Conservation (phyloP, 371 early-diverging fungal genomes). For the Gilbertella persicaria region DNA sequence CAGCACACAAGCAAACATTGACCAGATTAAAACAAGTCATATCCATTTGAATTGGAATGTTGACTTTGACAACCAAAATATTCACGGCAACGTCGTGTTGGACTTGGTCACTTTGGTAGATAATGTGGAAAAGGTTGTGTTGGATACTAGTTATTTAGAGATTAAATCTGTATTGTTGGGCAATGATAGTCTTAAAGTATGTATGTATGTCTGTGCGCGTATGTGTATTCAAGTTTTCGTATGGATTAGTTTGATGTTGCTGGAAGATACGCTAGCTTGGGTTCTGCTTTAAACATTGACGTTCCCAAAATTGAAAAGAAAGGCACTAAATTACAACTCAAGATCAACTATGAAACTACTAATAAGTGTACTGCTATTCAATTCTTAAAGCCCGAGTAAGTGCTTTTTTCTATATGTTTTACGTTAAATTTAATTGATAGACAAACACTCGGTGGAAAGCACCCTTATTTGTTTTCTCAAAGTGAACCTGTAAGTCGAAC, state of each 20-base stretch:
- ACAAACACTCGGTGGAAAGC: conserved; percentile 92
- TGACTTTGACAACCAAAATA: conserved; percentile 71
- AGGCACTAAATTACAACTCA: conserved; percentile 53
- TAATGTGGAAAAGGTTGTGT: conserved; percentile 62
- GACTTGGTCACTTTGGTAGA: conserved; percentile 50
- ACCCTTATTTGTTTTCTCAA: conserved; percentile 95
- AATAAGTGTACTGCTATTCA: conserved; percentile 84
- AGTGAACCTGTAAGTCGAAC: conserved; percentile 72
- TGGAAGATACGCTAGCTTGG: conserved; percentile 66
- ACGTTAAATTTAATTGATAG: conserved; percentile 23
- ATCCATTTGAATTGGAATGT: conserved; percentile 75
- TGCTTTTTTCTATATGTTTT: not conserved
- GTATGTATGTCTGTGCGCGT: too few species aligned
- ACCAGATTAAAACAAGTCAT: conserved; percentile 72
- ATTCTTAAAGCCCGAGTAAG: conserved; percentile 75
- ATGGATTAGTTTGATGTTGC: conserved; percentile 52
- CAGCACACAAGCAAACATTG: conserved; percentile 81
- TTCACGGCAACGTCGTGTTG: conserved; percentile 70
- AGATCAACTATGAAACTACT: conserved; percentile 83
- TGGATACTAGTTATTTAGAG: conserved; percentile 76
- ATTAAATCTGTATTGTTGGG: conserved; percentile 52
- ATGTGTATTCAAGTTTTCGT: not conserved
- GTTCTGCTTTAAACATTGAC: conserved; percentile 72
- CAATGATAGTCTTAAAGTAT: conserved; percentile 48
- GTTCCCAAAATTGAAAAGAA: conserved; percentile 43